Conservation (phyloP, 2,329 filamentous ascomycete species). For the Ophiostoma perfectum region DNA sequence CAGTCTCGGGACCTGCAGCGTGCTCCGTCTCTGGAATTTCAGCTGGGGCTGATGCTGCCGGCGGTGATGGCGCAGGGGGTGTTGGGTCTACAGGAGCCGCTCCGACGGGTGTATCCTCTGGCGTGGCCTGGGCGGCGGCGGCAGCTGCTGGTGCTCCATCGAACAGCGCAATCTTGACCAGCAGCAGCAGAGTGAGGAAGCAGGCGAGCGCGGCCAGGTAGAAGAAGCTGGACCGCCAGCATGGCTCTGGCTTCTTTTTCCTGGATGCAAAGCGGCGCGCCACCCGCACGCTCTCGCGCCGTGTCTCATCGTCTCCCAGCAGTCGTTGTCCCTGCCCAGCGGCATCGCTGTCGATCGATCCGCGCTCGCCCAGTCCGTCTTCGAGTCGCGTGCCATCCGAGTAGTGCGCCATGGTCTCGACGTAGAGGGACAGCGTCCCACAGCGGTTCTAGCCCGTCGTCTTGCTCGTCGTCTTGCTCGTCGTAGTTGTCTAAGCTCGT, state of each 20-base stretch:
- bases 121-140: neutral
- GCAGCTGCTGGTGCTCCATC: neutral
- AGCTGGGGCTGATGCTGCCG: neutral
- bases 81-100: neutral
- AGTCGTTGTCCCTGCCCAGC: slow-evolving; percentile 2
- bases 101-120: neutral
- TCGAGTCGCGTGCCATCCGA: neutral
- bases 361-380: slow-evolving; percentile 4
- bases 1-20: neutral
- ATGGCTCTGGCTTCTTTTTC: neutral
- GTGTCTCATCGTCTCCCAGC: neutral
- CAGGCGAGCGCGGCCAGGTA: slow-evolving; percentile 9
- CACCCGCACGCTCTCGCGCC: neutral
- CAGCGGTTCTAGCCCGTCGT: no score
- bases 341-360: neutral
- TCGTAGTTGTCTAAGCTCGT: neutral
- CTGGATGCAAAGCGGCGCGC: neutral
- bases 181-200: slow-evolving; percentile 21
- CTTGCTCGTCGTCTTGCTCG: neutral
- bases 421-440: neutral
- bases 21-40: neutral
- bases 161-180: slow-evolving; percentile 25
- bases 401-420: neutral
- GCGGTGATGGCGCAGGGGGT: neutral
- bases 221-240: slow-evolving; percentile 19